Base-by-base conservation (phyloP, 2,329 filamentous ascomycete species). In the Elsinoe ampelina region DNA sequence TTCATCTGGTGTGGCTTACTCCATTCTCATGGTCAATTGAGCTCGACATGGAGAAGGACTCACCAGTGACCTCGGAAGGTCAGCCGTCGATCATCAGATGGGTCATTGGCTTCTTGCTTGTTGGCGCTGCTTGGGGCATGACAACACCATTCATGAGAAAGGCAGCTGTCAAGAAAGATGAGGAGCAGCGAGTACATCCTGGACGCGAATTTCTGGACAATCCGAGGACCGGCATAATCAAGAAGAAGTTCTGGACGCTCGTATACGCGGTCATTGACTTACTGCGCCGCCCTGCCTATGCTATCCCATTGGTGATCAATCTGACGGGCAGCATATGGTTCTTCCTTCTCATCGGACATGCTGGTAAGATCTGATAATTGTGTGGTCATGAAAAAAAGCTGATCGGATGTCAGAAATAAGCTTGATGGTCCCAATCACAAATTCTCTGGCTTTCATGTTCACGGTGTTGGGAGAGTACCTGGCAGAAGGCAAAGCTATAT, bases 251-350 rank as follows among this genome's bases (percentile, higher is more conserved):
- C 1, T 80, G 83, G 61, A 80, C 80, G 1, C 77, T 85, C 6
- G 81, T 86, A 65, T 93, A 89, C 68, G 85, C 84, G 2, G 87
- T 92, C 1, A 66, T 84, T 11, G 91, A 95, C 67, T 75, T 96
- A 58, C 72, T 97, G 54, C 77, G 80, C 58, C 90, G 90, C 63
- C 91, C 91, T 35, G 80, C 82, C 15, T 97, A 97, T 71, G 87
- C 89, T 5, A 73, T 95, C 22, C 92, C 92, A 17, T 72, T 97
- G 63, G 73, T 95, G 54, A 72, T 95, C 58, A 97, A 97, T 69
- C 73, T 97, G 55, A 95, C 92, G 2, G 92, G 92, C 30, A 95
- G 89, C 67, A 80, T 96, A 57, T 97, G 92, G 92, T 97, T 97
- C 73, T 97, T 97, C 65, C 72, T 97, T 63, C 76, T 97, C 62